Evolutionary conservation across 1,284 basidiomycete genomes (phyloP).

Genomic region (Microstroma glucosiphilum): DNA sequence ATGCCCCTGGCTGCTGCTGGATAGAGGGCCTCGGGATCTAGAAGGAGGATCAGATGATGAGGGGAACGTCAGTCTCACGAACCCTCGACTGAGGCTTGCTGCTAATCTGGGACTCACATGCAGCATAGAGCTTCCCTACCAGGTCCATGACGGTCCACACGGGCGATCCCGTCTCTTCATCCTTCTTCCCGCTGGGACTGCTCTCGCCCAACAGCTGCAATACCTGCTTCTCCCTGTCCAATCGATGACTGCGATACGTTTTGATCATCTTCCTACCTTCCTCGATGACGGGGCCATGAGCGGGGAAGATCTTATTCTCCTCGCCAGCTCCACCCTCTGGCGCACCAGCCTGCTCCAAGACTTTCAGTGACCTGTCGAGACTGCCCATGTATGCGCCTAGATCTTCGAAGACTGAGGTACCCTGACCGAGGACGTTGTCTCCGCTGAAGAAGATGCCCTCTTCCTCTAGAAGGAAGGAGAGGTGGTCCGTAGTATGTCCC

Average conservation of each 20-base stretch:
- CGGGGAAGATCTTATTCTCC: constrained; percentile 64
- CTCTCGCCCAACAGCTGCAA: constrained; percentile 57
- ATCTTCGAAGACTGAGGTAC: constrained; percentile 84
- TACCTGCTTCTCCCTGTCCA: constrained; percentile 75
- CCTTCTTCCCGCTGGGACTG: constrained; percentile 40
- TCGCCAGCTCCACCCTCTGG: constrained; percentile 23
- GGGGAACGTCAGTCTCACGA: background rate
- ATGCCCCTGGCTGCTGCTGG: constrained; percentile 66
- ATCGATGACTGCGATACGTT: constrained; percentile 73
- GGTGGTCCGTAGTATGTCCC: constrained; percentile 83
- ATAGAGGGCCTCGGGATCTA: constrained; percentile 61
- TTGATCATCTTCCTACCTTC: constrained; percentile 60
- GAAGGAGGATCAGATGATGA: background rate
- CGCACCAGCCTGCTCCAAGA: constrained; percentile 13
- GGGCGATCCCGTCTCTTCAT: constrained; percentile 17
- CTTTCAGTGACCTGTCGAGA: constrained; percentile 55
- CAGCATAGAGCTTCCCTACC: constrained; percentile 59
- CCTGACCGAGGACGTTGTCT: constrained; percentile 84
- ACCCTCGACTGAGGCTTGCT: too few relatives aligned
- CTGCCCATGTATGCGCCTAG: constrained; percentile 67
- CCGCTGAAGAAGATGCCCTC: constrained; percentile 69
- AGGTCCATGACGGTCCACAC: constrained; percentile 40
- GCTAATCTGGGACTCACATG: constrained; percentile 45
- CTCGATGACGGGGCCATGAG: constrained; percentile 72
- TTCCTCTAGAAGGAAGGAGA: constrained; percentile 55